Percentiles rank a stretch among this genome's conserved stretches.
phyloP scores from a whole-genome alignment of 768 basidiomycete genomes.

The Lactarius indigo region DNA sequence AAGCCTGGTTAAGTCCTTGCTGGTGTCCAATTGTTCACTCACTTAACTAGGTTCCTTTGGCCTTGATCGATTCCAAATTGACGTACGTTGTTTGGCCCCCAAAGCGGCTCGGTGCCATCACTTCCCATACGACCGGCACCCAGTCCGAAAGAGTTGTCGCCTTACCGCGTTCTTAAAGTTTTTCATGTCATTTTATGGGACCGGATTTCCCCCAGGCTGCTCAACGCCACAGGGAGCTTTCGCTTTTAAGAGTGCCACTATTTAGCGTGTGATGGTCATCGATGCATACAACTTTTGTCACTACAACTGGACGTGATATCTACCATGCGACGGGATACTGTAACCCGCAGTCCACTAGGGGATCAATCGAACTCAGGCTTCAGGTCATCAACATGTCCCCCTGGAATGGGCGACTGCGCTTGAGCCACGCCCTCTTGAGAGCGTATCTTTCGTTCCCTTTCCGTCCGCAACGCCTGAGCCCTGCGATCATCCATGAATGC shows the following conservation, averaged over 20 bases:
- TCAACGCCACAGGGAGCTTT: neutral
- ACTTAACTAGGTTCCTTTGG: slow-evolving; percentile 19
- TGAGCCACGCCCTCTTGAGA: neutral
- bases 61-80: slow-evolving; percentile 18
- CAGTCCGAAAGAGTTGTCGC: slow-evolving; percentile 14
- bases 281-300: neutral
- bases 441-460: slow-evolving; percentile 47
- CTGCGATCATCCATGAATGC: slow-evolving; percentile 78
- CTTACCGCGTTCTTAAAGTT: neutral
- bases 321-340: neutral
- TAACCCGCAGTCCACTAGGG: neutral
- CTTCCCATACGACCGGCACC: neutral
- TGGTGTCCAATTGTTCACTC: neutral
- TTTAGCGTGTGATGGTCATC: neutral
- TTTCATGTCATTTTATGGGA: neutral
- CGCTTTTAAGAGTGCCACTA: neutral
- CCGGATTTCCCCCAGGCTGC: too few relatives aligned
- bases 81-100: slow-evolving; percentile 16
- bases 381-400: neutral
- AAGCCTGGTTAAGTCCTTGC: neutral
- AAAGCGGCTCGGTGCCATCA: slow-evolving; percentile 2
- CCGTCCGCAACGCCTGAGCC: slow-evolving; percentile 48
- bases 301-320: neutral
- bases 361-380: neutral
- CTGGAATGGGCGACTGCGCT: neutral